These are phyloP conservation scores for Dryadomyces quercus-mongolicae DNA, from an alignment of 2,329 filamentous ascomycete genomes.

Conservation along the genomic window DNA sequence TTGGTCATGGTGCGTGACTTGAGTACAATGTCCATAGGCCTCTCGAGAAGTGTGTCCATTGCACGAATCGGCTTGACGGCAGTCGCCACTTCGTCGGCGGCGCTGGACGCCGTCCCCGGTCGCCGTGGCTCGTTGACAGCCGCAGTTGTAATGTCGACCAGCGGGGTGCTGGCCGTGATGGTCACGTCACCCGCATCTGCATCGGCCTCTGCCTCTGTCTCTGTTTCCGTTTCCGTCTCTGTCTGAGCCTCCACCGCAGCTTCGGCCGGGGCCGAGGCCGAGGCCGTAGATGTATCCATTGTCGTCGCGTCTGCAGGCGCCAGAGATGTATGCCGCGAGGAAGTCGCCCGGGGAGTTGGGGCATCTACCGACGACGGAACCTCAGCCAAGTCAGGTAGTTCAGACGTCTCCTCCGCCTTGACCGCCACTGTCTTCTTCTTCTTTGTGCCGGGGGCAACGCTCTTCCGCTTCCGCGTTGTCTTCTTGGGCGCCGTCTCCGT, in stretches of 20 bases:
- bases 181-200: background rate
- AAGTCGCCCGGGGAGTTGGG: background rate
- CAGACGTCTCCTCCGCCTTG: constrained; percentile 39
- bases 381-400: constrained; percentile 12
- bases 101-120: constrained; percentile 35
- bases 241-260: background rate
- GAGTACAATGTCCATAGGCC: constrained; percentile 86
- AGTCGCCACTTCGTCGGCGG: constrained; percentile 35
- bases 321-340: background rate
- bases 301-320: constrained; percentile 2
- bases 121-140: constrained; percentile 35
- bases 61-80: constrained; percentile 60
- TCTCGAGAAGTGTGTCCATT: constrained; percentile 68
- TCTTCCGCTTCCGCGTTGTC: constrained; percentile 39
- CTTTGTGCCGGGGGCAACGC: constrained; percentile 36
- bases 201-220: background rate
- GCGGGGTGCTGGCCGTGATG: constrained; percentile 29
- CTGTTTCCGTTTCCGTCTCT: background rate
- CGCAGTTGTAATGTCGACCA: constrained; percentile 61
- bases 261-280: background rate
- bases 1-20: constrained; percentile 66
- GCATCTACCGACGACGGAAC: background rate
- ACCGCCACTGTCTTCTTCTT: background rate
- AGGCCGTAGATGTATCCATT: background rate
- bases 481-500: background rate